Percentiles rank a stretch among this genome's conserved stretches.
These are phyloP conservation scores for Ceratobasidium sp. DNA, from an alignment of 1,284 basidiomycete genomes.

Conservation along the genomic window DNA sequence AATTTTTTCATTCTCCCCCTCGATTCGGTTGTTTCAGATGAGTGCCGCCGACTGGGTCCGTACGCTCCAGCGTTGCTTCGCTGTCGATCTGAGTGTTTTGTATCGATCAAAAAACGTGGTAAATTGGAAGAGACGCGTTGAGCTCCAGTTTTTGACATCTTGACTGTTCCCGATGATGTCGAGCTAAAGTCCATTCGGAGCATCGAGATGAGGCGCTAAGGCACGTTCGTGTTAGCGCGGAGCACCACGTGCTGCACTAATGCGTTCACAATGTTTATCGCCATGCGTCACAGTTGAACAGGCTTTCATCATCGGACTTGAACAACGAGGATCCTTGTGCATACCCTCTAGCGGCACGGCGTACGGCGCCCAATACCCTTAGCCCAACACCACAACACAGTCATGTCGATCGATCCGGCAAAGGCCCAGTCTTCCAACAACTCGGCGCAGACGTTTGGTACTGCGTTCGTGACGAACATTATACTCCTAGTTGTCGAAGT, in stretches of 20 bases:
- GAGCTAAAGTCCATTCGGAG: too few relatives aligned
- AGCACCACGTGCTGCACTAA: background rate
- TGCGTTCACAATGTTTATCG: background rate
- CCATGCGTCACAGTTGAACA: conserved; percentile 15
- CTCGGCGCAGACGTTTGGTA: conserved; percentile 39
- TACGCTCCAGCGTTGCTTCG: too few relatives aligned
- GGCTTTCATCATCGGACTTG: background rate
- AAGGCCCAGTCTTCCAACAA: conserved; percentile 25
- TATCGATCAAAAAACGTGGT: too few relatives aligned
- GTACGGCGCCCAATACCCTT: conserved; percentile 6
- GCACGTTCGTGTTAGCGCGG: background rate
- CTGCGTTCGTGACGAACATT: conserved; percentile 42
- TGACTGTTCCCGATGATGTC: too few relatives aligned
- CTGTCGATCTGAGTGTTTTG: too few relatives aligned
- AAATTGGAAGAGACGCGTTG: too few relatives aligned
- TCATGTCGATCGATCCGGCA: conserved; percentile 35
- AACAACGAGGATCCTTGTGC: conserved; percentile 1
- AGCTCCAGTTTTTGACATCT: too few relatives aligned
- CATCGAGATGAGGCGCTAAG: background rate
- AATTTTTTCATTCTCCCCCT: too few relatives aligned
- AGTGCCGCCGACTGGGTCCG: too few relatives aligned
- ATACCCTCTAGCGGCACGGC: conserved; percentile 22
- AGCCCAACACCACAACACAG: conserved; percentile 9
- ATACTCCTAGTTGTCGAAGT: conserved; percentile 24
- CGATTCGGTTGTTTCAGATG: too few relatives aligned